Evolutionary conservation across 1,284 basidiomycete species (phyloP).

Genomic region (Microbotryum lychnidis-dioicae): DNA sequence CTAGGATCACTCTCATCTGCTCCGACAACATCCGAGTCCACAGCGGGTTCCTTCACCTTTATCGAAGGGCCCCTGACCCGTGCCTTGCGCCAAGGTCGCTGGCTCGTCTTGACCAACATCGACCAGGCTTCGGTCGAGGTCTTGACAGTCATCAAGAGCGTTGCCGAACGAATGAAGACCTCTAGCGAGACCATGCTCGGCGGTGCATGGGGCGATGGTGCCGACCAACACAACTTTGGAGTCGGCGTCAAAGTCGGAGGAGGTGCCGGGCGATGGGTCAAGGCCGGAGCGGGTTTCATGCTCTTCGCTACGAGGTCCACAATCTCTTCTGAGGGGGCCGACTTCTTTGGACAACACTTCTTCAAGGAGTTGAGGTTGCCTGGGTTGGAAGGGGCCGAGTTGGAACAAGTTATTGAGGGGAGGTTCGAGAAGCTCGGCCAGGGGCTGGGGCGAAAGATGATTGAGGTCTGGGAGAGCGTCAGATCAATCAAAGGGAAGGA

Average conservation of each 20-base stretch:
- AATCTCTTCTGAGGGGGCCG: background rate
- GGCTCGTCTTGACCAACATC: conserved; percentile 90
- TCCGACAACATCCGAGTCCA: conserved; percentile 47
- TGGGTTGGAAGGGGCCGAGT: conserved; percentile 57
- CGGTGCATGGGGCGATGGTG: conserved; percentile 59
- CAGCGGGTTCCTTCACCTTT: conserved; percentile 88
- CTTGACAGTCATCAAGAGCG: conserved; percentile 69
- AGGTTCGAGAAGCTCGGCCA: conserved; percentile 58
- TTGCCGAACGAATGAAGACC: conserved; percentile 41
- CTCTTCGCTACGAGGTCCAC: conserved; percentile 39
- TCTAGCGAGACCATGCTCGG: conserved; percentile 42
- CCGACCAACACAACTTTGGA: conserved; percentile 50
- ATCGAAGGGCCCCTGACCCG: conserved; percentile 88
- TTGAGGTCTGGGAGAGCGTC: conserved; percentile 57
- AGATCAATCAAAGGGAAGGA: conserved; percentile 34
- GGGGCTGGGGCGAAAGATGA: conserved; percentile 47
- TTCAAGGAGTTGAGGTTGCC: conserved; percentile 62
- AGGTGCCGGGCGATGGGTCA: conserved; percentile 38
- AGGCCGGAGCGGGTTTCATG: conserved; percentile 41
- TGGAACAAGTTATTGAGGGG: conserved; percentile 58
- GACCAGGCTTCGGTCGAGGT: conserved; percentile 82
- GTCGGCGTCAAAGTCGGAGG: conserved; percentile 55
- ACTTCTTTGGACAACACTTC: conserved; percentile 73
- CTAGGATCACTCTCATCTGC: conserved; percentile 93
- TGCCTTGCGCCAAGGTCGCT: conserved; percentile 81